Evolutionary conservation across 2,329 filamentous ascomycete species (phyloP).

Genomic region (Stagonosporopsis chrysanthemi): DNA sequence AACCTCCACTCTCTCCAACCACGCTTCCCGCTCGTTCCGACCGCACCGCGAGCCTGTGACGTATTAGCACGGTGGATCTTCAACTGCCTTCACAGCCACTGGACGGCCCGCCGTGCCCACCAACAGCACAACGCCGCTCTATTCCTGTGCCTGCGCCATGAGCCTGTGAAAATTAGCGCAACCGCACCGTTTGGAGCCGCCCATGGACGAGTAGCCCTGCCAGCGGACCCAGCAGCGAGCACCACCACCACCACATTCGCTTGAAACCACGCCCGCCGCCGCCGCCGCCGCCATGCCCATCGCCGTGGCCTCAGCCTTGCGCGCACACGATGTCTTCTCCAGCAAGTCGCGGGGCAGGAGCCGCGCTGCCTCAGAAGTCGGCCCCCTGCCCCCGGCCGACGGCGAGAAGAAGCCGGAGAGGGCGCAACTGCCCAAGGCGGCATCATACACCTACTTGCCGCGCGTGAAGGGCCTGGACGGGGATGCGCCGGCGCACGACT

Average conservation of each 20-base stretch:
- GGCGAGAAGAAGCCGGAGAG: slow-evolving; percentile 29
- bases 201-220: slow-evolving; percentile 13
- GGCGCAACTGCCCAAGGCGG: slow-evolving; percentile 47
- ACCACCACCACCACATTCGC: slow-evolving; percentile 16
- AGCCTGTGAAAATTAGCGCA: slow-evolving; percentile 22
- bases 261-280: slow-evolving; percentile 4
- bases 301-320: slow-evolving; percentile 42
- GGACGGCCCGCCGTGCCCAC: slow-evolving; percentile 27
- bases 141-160: slow-evolving; percentile 30
- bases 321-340: slow-evolving; percentile 41
- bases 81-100: slow-evolving; percentile 22
- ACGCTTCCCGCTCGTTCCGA: slow-evolving; percentile 25
- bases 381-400: slow-evolving; percentile 30
- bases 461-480: slow-evolving; percentile 47
- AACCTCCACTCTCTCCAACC: slow-evolving; percentile 12
- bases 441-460: slow-evolving; percentile 53
- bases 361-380: slow-evolving; percentile 44
- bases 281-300: slow-evolving; percentile 39
- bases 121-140: slow-evolving; percentile 23
- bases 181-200: slow-evolving; percentile 12
- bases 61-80: slow-evolving; percentile 27
- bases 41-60: slow-evolving; percentile 30
- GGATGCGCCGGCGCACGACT: slow-evolving; percentile 40
- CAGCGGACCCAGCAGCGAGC: slow-evolving; percentile 9
- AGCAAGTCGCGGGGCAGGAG: slow-evolving; percentile 41